Evolutionary conservation across 164 flowering plant species (phyloP).

Genomic region (Nymphaea colorata): DNA sequence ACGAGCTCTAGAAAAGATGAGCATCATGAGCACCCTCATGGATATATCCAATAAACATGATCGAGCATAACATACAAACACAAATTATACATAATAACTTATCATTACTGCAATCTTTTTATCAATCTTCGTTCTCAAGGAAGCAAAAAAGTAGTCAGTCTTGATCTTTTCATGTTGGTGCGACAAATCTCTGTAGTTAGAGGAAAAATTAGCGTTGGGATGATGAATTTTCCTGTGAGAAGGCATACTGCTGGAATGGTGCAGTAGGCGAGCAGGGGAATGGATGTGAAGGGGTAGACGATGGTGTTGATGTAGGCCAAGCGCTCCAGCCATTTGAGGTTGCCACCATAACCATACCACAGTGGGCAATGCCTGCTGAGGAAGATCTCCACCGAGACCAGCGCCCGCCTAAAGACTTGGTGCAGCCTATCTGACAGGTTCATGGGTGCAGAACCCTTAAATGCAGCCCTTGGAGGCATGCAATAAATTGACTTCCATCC

Average conservation of each 20-base stretch:
- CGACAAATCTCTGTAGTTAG: too few relatives aligned
- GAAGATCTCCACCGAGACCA: too few relatives aligned
- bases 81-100: too few relatives aligned
- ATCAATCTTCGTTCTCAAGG: too few relatives aligned
- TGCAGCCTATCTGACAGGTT: constrained; percentile 17
- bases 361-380: constrained; percentile 39
- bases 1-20: too few relatives aligned
- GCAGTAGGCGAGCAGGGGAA: constrained; percentile 35
- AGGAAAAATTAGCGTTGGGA: constrained; percentile 22
- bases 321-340: constrained; percentile 34
- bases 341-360: constrained; percentile 38
- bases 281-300: constrained; percentile 36
- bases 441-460: constrained; percentile 41
- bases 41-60: too few relatives aligned
- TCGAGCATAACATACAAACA: too few relatives aligned
- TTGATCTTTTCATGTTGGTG: too few relatives aligned
- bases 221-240: constrained; percentile 36
- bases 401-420: too few relatives aligned
- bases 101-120: too few relatives aligned
- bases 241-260: constrained; percentile 35
- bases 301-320: constrained; percentile 36
- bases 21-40: too few relatives aligned
- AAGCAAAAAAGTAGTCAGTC: too few relatives aligned
- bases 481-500: constrained; percentile 33
- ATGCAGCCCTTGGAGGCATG: constrained; percentile 22